Evolutionary conservation across 2,329 filamentous ascomycete species (phyloP).

Genomic region (Raffaelea deltoideospora): DNA sequence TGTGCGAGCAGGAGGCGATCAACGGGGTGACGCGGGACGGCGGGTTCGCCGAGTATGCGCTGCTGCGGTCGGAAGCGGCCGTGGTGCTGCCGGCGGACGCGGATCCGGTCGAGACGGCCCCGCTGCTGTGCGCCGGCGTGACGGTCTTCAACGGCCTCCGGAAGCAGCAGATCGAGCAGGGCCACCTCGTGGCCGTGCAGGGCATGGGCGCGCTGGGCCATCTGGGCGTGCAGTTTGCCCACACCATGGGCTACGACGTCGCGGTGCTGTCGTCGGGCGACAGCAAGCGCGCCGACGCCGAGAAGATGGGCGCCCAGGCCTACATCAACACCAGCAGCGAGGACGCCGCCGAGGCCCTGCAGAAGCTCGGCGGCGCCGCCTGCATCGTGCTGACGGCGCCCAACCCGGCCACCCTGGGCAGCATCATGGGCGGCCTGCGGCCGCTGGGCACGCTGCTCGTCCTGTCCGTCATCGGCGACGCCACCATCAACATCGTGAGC

Average conservation of each 20-base stretch:
- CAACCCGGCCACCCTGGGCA: slow-evolving; percentile 36
- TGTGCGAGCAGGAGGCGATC: slow-evolving; percentile 45
- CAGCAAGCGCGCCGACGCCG: slow-evolving; percentile 53
- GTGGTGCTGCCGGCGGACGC: slow-evolving; percentile 37
- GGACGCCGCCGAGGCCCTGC: slow-evolving; percentile 28
- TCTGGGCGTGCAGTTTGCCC: slow-evolving; percentile 60
- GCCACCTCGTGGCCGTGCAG: slow-evolving; percentile 41
- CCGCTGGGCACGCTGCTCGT: slow-evolving; percentile 42
- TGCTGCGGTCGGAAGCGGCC: slow-evolving; percentile 43
- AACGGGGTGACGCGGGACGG: slow-evolving; percentile 55
- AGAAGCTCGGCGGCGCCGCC: slow-evolving; percentile 38
- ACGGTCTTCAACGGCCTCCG: slow-evolving; percentile 46
- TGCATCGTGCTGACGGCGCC: slow-evolving; percentile 50
- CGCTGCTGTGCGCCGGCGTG: slow-evolving; percentile 50
- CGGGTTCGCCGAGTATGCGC: slow-evolving; percentile 51
- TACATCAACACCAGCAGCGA: slow-evolving; percentile 43
- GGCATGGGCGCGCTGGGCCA: slow-evolving; percentile 66
- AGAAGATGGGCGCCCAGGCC: slow-evolving; percentile 42
- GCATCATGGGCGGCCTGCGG: slow-evolving; percentile 37
- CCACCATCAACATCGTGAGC: slow-evolving; percentile 25
- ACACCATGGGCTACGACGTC: slow-evolving; percentile 61
- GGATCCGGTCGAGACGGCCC: slow-evolving; percentile 38
- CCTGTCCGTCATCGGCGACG: slow-evolving; percentile 33
- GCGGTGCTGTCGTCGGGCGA: slow-evolving; percentile 49
- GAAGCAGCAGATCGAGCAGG: slow-evolving; percentile 35